Conservation (phyloP, 169 alveolate genomes). For the Plasmodium knowlesi region DNA sequence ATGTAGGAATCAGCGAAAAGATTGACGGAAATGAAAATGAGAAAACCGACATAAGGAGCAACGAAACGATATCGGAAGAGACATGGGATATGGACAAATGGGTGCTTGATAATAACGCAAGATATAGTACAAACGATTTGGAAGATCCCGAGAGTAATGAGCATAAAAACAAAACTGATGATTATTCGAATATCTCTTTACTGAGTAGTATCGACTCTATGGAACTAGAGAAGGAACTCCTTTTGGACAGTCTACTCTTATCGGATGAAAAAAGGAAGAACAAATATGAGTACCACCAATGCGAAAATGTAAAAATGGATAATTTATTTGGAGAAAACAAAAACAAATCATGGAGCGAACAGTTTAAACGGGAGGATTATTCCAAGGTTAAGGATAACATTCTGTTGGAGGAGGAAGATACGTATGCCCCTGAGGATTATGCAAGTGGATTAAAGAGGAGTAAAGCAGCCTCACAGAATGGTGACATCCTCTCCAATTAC, state of each 20-base stretch:
- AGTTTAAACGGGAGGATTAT: slow-evolving; percentile 27
- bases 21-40: background rate
- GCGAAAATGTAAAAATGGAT: slow-evolving; percentile 67
- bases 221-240: slow-evolving; percentile 36
- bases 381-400: slow-evolving; percentile 25
- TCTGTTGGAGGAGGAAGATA: slow-evolving; percentile 63
- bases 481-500: slow-evolving; percentile 8
- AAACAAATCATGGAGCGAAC: background rate
- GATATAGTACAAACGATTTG: background rate
- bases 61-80: background rate
- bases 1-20: background rate
- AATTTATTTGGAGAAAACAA: slow-evolving; percentile 19
- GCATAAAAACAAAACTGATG: slow-evolving; percentile 1
- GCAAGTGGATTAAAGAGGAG: slow-evolving; percentile 46
- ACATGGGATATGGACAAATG: background rate
- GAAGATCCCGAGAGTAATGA: background rate
- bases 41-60: background rate
- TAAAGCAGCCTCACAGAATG: background rate
- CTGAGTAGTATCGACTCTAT: background rate
- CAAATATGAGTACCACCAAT: background rate
- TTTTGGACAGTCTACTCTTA: slow-evolving; percentile 9
- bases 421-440: slow-evolving; percentile 59
- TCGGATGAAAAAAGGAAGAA: slow-evolving; percentile 10
- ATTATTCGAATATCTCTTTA: background rate
- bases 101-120: background rate